Evolutionary conservation across 2,329 filamentous ascomycete species (phyloP).

Genomic region (Blastomyces emzantsi): DNA sequence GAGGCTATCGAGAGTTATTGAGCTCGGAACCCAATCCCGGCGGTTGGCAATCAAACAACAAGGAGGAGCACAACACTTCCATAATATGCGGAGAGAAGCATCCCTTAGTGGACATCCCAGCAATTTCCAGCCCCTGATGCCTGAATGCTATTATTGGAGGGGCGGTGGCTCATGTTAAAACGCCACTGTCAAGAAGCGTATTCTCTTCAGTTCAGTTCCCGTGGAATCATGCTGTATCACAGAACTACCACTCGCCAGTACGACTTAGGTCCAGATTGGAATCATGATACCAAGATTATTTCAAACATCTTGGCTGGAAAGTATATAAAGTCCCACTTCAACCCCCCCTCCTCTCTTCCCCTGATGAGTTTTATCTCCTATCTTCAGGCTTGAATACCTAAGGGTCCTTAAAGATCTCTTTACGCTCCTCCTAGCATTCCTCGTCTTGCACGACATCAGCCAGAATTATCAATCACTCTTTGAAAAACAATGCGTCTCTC

Average conservation of each 20-base stretch:
- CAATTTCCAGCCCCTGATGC: not conserved
- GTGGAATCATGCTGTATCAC: not conserved
- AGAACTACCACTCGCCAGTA: not conserved
- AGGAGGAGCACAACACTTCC: not conserved
- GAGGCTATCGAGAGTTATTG: not conserved
- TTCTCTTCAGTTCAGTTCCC: not conserved
- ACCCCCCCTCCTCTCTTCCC: not conserved
- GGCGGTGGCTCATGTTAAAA: too few relatives aligned
- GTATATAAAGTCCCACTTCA: not conserved
- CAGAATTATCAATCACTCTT: not conserved
- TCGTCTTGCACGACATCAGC: not conserved
- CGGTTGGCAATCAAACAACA: not conserved
- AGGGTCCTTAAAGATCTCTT: not conserved
- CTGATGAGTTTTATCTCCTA: not conserved
- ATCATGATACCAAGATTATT: not conserved
- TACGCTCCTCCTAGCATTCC: not conserved
- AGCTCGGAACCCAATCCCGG: too few relatives aligned
- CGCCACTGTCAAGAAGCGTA: not conserved
- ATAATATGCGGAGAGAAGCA: not conserved
- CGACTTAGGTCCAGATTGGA: not conserved
- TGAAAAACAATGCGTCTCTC: slow-evolving; percentile 15
- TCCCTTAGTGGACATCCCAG: not conserved
- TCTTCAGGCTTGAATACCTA: not conserved
- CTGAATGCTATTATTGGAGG: too few relatives aligned
- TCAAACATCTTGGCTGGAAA: not conserved